Percentiles rank a stretch among this genome's conserved stretches.
Conservation (phyloP, 345 rosid genomes). For the Syzygium grande region DNA sequence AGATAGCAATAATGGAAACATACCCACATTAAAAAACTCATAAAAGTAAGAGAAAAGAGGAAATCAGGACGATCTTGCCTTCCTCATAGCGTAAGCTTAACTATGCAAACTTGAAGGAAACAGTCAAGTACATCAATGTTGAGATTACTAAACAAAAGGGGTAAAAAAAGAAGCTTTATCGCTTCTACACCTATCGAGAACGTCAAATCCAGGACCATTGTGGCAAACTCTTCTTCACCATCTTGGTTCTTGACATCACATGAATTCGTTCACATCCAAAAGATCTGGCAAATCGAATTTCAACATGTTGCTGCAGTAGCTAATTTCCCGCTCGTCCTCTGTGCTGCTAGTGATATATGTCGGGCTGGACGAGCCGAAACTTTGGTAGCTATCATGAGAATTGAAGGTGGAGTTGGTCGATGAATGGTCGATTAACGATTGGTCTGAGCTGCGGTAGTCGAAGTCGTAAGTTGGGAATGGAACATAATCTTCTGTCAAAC, state of each 20-base stretch:
- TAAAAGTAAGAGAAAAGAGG: not conserved
- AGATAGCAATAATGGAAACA: not conserved
- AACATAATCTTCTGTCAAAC: conserved; percentile 21
- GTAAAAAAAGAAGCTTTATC: not conserved
- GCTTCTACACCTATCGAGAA: not conserved
- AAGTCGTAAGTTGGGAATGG: conserved; percentile 4
- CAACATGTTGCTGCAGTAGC: conserved; percentile 49
- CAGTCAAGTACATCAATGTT: not conserved
- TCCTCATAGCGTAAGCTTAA: not conserved
- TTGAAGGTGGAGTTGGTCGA: conserved; percentile 20
- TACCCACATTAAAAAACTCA: not conserved
- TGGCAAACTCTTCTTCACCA: not conserved
- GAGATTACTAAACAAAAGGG: not conserved
- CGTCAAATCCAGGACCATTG: not conserved
- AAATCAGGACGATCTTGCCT: not conserved
- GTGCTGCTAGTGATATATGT: conserved; percentile 43
- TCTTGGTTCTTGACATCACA: conserved; percentile 18
- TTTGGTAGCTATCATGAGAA: conserved; percentile 12
- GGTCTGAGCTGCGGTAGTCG: conserved; percentile 7
- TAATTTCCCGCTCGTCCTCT: conserved; percentile 69
- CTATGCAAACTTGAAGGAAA: not conserved
- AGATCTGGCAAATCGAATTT: conserved; percentile 55
- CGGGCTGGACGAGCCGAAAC: conserved; percentile 46
- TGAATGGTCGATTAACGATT: not conserved
- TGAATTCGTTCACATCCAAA: conserved; percentile 46